Evolutionary conservation across 306 rosid species (phyloP).

Genomic region (Vicia faba): DNA sequence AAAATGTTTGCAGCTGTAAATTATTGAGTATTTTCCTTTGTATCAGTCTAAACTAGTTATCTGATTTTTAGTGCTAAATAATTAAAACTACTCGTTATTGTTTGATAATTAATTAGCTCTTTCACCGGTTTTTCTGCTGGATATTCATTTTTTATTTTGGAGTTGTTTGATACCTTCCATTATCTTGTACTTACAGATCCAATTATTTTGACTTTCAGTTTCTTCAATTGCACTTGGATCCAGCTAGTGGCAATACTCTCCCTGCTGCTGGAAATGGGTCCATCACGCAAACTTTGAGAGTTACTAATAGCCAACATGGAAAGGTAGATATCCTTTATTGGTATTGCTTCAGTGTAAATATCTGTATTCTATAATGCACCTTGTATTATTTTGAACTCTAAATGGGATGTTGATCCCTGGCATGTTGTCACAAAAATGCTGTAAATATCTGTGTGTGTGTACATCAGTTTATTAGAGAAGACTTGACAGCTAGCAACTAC

Average conservation of each 20-base stretch:
- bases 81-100: constrained; percentile 5
- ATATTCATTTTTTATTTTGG: constrained; percentile 12
- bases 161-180: constrained; percentile 33
- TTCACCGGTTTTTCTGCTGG: constrained; percentile 35
- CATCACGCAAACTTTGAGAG: constrained; percentile 74
- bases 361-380: constrained; percentile 13
- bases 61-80: constrained; percentile 24
- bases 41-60: constrained; percentile 26
- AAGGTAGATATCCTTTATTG: constrained; percentile 62
- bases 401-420: constrained; percentile 6
- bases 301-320: constrained; percentile 94
- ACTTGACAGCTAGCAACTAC: constrained; percentile 36
- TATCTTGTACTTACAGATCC: constrained; percentile 44
- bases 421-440: not conserved
- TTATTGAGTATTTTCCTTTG: constrained; percentile 19
- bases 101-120: constrained; percentile 6
- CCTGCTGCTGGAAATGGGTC: constrained; percentile 73
- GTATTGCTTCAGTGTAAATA: constrained; percentile 14
- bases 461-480: constrained; percentile 25
- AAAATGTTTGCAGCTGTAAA: constrained; percentile 35
- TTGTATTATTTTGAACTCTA: constrained; percentile 25
- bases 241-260: constrained; percentile 81
- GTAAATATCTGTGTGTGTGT: not conserved
- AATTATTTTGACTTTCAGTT: constrained; percentile 63
- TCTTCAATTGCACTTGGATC: constrained; percentile 92